A percentile compares a stretch with the other conserved stretches of the same genome.
Conservation (phyloP, 2,329 filamentous ascomycete genomes). For the Diatrype stigma region DNA sequence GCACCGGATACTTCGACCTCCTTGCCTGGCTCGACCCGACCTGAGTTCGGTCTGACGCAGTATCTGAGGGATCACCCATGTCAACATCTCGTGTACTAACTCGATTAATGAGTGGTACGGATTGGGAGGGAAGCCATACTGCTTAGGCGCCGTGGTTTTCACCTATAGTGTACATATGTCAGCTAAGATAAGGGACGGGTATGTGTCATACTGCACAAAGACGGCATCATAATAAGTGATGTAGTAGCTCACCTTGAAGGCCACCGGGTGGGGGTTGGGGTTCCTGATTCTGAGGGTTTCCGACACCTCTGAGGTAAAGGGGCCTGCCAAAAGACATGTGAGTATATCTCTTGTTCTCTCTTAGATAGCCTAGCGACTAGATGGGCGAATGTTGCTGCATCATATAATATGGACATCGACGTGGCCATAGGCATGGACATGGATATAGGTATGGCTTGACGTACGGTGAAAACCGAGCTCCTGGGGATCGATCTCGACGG, state of each 20-base stretch:
- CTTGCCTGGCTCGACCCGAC: constrained; percentile 85
- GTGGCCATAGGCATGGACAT: background rate
- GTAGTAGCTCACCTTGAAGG: constrained; percentile 59
- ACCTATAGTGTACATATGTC: constrained; percentile 56
- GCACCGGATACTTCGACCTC: constrained; percentile 90
- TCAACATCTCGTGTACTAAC: constrained; percentile 15
- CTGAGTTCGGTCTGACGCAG: constrained; percentile 95
- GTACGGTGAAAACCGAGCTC: constrained; percentile 93
- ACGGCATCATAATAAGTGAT: background rate
- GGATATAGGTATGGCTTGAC: constrained; percentile 30
- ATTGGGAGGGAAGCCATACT: constrained; percentile 59
- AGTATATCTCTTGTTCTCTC: constrained; percentile 11
- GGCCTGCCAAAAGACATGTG: constrained; percentile 43
- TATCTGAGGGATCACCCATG: constrained; percentile 58
- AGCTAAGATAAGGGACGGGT: constrained; percentile 2
- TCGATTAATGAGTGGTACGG: constrained; percentile 9
- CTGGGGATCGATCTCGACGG: constrained; percentile 84
- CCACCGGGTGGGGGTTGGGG: constrained; percentile 57
- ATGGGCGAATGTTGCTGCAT: background rate
- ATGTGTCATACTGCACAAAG: background rate
- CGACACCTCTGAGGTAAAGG: constrained; percentile 62
- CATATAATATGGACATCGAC: background rate
- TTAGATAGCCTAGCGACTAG: background rate
- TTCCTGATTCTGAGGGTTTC: constrained; percentile 64
- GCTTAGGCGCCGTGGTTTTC: constrained; percentile 98